Evolutionary conservation across 2,329 filamentous ascomycete genomes (phyloP), one percentile per base, ranked within the genome.

Genomic region (Elsinoe australis): DNA sequence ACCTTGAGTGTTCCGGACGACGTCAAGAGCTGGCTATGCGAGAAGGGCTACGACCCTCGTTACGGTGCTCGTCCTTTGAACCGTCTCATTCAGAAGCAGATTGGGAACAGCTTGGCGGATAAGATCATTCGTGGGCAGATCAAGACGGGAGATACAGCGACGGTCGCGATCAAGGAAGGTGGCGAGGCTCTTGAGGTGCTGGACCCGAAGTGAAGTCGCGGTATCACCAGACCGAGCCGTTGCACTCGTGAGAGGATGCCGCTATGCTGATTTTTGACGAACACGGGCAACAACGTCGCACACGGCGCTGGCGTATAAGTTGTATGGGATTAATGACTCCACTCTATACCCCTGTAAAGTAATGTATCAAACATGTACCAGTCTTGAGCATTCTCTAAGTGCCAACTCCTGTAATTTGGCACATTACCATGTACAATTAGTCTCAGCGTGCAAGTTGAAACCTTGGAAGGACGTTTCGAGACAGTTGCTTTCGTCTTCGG

Each of bases 41-140:
- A 92, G 53, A 79, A 81, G 54, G 90, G 90, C 1, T 96, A 96
- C 62, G 87, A 95, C 60, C 87, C 90, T 17, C 83, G 82, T 59
- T 96, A 87, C 62, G 92, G 92, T 53, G 92, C 92, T 5, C 76
- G 92, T 5, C 92, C 92, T 21, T 73, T 96, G 24, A 95, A 96
- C 65, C 76, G 92, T 29, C 75, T 96, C 46, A 95, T 96, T 55
- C 80, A 85, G 17, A 94, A 84, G 59, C 81, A 95, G 67, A 87
- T 98, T 55, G 83, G 86, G 51, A 95, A 95, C 64, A 75, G 80
- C 3, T 74, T 96, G 31, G 92, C 92, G 0, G 89, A 95, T 61
- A 85, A 83, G 70, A 94, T 98, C 58, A 96, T 96, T 58, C 75
- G 85, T 48, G 92, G 92, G 15, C 72, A 87, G 64, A 68, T 96